Percentiles rank a stretch among this genome's conserved stretches.
Evolutionary conservation across 352 stramenopile genomes (phyloP).

Genomic region (Pythium vanterpoolii): DNA sequence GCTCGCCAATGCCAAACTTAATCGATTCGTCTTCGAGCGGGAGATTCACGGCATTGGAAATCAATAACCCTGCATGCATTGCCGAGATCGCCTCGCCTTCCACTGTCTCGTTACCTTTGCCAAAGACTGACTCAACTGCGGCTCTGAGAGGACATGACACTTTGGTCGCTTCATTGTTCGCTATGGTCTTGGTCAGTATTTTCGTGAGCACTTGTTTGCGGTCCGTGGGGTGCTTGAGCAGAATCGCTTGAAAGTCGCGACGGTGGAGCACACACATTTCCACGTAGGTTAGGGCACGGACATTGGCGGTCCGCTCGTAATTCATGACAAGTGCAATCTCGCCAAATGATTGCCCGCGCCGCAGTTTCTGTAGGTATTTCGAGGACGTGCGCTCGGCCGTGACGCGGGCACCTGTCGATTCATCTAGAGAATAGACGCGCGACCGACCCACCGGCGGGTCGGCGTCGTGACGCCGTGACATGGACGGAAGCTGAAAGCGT

Average conservation of each 20-base stretch:
- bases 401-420: background rate
- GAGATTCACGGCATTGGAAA: constrained; percentile 18
- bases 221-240: constrained; percentile 29
- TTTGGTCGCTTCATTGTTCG: constrained; percentile 18
- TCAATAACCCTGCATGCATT: constrained; percentile 17
- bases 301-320: constrained; percentile 35
- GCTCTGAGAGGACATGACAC: constrained; percentile 25
- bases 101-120: background rate
- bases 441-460: too few species aligned
- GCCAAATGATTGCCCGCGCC: constrained; percentile 34
- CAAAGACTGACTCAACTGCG: constrained; percentile 14
- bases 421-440: background rate
- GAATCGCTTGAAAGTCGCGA: constrained; percentile 27
- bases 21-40: constrained; percentile 23
- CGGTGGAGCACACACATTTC: constrained; percentile 41
- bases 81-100: constrained; percentile 13
- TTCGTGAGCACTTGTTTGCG: constrained; percentile 20
- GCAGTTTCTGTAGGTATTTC: constrained; percentile 15
- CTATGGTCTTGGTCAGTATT: constrained; percentile 28
- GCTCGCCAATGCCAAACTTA: constrained; percentile 22
- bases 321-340: constrained; percentile 50
- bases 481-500: constrained; percentile 3
- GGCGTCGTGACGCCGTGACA: too few species aligned
- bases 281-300: constrained; percentile 33
- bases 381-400: background rate